Evolutionary conservation across 805 yeast species (phyloP).

Genomic region (Metschnikowia gelsemii): DNA sequence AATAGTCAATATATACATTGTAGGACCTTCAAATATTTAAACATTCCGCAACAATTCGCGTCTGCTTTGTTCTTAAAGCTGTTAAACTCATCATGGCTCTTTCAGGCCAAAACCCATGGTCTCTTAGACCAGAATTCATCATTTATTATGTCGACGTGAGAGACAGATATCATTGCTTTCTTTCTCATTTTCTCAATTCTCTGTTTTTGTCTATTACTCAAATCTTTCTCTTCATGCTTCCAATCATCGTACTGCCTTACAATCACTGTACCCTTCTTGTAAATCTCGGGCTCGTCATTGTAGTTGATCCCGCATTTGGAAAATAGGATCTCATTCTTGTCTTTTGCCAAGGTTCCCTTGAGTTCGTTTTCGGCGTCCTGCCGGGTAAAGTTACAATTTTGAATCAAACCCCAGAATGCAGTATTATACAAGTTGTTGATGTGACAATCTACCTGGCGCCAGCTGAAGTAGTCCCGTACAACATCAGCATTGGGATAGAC

Average conservation of each 20-base stretch:
- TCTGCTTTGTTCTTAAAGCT: no score
- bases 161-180: constrained; percentile 44
- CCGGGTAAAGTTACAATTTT: constrained; percentile 64
- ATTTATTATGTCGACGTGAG: constrained; percentile 63
- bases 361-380: constrained; percentile 78
- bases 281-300: constrained; percentile 86
- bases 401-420: constrained; percentile 82
- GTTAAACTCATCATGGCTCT: no score
- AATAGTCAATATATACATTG: no score
- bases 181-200: constrained; percentile 47
- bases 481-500: constrained; percentile 64
- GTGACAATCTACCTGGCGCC: constrained; percentile 98
- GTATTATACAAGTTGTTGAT: constrained; percentile 94
- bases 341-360: constrained; percentile 75
- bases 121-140: constrained; percentile 61
- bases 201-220: constrained; percentile 48
- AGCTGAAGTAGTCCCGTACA: constrained; percentile 78
- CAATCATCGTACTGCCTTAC: constrained; percentile 47
- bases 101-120: constrained; percentile 29
- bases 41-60: no score
- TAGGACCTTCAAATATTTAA: no score
- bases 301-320: constrained; percentile 79
- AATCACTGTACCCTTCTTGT: constrained; percentile 74
- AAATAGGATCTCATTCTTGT: constrained; percentile 86
- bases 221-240: constrained; percentile 14